Conservation (phyloP, 441 rosid species). For the Erodium chrysanthum region DNA sequence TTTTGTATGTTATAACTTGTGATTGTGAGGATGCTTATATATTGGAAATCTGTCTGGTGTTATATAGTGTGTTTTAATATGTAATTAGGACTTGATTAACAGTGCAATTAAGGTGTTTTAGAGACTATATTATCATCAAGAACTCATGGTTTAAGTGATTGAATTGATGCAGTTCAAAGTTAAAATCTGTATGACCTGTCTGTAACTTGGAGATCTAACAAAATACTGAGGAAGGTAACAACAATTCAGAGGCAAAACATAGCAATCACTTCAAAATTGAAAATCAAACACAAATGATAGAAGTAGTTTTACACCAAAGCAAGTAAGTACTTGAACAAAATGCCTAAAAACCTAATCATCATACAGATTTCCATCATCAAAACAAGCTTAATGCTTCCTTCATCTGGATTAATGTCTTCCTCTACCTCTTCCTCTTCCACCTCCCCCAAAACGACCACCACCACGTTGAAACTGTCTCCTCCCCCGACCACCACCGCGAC, state of each 20-base stretch:
- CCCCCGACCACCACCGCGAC: slow-evolving; percentile 27
- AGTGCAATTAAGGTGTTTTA: not conserved
- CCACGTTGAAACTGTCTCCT: slow-evolving; percentile 35
- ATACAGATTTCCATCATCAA: not conserved
- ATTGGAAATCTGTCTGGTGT: not conserved
- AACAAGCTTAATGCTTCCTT: slow-evolving; percentile 4
- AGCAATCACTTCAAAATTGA: not conserved
- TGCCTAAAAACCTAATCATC: not conserved
- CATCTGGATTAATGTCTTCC: slow-evolving; percentile 22
- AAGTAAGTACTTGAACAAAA: slow-evolving; percentile 1
- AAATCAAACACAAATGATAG: not conserved
- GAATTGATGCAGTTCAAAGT: no score
- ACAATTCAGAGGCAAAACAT: not conserved
- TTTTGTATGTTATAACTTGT: no score
- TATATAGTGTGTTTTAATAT: not conserved
- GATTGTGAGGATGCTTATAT: not conserved
- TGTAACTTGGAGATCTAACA: no score
- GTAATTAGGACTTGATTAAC: not conserved
- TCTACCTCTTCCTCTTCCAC: slow-evolving; percentile 36
- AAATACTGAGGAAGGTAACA: no score
- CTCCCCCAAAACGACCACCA: slow-evolving; percentile 30
- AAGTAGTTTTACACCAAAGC: not conserved
- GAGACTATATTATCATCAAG: not conserved
- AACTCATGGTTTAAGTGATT: not conserved
- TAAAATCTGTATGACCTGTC: no score